phyloP scores from a whole-genome alignment of 2,329 filamentous ascomycete species.

The Immersiporthe knoxdaviesiana region DNA sequence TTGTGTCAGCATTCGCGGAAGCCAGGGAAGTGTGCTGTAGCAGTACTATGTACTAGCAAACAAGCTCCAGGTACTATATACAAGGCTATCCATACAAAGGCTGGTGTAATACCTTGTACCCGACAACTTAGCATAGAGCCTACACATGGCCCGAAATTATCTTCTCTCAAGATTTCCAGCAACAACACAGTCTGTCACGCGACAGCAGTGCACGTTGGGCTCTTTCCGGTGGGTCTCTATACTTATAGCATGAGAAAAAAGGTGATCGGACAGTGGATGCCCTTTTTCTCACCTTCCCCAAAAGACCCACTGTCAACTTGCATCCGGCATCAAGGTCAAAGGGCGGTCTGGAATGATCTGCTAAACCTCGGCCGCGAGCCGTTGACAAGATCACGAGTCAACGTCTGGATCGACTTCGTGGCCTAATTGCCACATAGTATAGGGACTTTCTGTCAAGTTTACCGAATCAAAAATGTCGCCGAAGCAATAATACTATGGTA shows the following conservation, averaged over 20 bases:
- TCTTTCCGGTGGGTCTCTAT: background rate
- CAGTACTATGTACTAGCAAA: background rate
- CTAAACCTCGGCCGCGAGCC: constrained; percentile 5
- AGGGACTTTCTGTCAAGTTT: background rate
- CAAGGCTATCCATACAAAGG: background rate
- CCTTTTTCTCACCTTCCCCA: background rate
- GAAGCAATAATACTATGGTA: background rate
- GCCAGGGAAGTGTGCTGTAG: background rate
- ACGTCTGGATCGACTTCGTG: background rate
- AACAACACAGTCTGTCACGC: background rate
- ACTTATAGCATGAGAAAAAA: background rate
- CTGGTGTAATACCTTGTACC: background rate
- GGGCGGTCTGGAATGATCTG: constrained; percentile 14
- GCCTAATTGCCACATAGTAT: background rate
- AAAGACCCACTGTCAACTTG: background rate
- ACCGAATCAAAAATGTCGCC: background rate
- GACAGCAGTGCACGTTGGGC: background rate
- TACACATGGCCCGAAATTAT: constrained; percentile 14
- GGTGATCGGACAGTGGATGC: background rate
- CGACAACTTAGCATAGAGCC: background rate
- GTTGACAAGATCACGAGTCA: background rate
- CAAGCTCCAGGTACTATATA: background rate
- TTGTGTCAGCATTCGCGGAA: background rate
- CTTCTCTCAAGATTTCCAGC: constrained; percentile 1
- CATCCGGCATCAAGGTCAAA: constrained; percentile 4